Evolutionary conservation across 2,329 filamentous ascomycete species (phyloP), one percentile per base, ranked within the genome.

Genomic region (Fusarium sp.): DNA sequence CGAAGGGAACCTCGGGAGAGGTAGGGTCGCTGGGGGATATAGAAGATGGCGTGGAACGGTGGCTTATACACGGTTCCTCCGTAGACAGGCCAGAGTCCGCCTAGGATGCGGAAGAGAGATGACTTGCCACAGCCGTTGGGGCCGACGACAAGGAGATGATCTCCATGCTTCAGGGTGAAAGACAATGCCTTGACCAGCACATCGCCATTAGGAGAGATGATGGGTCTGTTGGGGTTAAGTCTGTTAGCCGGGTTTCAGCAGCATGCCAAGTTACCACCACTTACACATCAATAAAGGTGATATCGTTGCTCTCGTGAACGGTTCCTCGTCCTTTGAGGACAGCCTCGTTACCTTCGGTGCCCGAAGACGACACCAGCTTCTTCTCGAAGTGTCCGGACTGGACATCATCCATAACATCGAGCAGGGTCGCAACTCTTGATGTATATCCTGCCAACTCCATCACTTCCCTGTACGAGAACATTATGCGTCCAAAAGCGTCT

Each of bases 81-180:
- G 79, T 99, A 99, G 11, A 98, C 96, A 14, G 96, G 96, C 96
- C 96, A 99, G 3, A 99, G 85, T 0, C 96, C 96, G 66, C 96
- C 96, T 1, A 99, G 87, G 72, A 99, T 99, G 36, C 96, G 90
- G 87, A 99, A 99, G 3, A 99, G 86, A 14, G 92, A 96, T 0
- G 93, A 97, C 80, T 99, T 99, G 42, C 96, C 96, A 79, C 96
- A 99, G 36, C 96, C 96, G 78, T 99, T 99, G 20, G 96, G 96
- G 1, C 96, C 96, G 42, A 98, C 92, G 42, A 99, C 96, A 36
- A 99, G 88, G 6, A 99, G 86, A 74, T 99, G 96, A 64, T 97
- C 93, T 60, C 93, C 93, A 1, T 91, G 90, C 61, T 89, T 87
- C 68, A 99, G 92, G 27, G 89, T 89, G 81, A 99, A 99, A 34